Conservation (phyloP, 441 rosid genomes). For the Gossypium armourianum region DNA sequence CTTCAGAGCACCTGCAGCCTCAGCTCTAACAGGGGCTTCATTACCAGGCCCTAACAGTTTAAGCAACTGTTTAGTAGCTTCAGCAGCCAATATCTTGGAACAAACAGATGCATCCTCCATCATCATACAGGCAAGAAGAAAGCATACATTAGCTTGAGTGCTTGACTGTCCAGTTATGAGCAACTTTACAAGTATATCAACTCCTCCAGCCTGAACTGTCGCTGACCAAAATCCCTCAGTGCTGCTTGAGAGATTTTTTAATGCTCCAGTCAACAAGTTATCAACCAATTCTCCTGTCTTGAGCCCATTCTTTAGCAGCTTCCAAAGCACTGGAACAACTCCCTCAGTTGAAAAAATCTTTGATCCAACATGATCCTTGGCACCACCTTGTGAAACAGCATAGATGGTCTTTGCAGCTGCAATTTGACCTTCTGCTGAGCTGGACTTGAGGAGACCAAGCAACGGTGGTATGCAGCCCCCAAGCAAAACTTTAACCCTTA, state of each 20-base stretch:
- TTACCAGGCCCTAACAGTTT: conserved; percentile 87
- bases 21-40: conserved; percentile 93
- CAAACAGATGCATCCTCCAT: conserved; percentile 88
- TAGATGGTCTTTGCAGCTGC: conserved; percentile 92
- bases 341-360: conserved; percentile 99
- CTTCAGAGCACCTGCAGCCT: conserved; percentile 95
- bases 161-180: conserved; percentile 71
- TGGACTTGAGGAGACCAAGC: conserved; percentile 97
- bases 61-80: conserved; percentile 77
- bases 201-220: conserved; percentile 89
- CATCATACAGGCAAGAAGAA: conserved; percentile 94
- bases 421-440: conserved; percentile 91
- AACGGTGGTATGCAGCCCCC: conserved; percentile 99
- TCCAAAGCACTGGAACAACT: conserved; percentile 95
- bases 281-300: conserved; percentile 76
- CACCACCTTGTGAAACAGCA: conserved; percentile 96
- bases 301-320: conserved; percentile 60
- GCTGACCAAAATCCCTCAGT: conserved; percentile 91
- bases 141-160: conserved; percentile 81
- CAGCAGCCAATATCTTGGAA: conserved; percentile 71
- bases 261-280: conserved; percentile 84
- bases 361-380: conserved; percentile 93
- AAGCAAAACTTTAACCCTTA: conserved; percentile 90
- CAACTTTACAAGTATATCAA: conserved; percentile 89
- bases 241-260: conserved; percentile 79